Evolutionary conservation across 768 basidiomycete species (phyloP), one percentile per base, ranked within the genome.

Genomic region (Aureoboletus auriporus): DNA sequence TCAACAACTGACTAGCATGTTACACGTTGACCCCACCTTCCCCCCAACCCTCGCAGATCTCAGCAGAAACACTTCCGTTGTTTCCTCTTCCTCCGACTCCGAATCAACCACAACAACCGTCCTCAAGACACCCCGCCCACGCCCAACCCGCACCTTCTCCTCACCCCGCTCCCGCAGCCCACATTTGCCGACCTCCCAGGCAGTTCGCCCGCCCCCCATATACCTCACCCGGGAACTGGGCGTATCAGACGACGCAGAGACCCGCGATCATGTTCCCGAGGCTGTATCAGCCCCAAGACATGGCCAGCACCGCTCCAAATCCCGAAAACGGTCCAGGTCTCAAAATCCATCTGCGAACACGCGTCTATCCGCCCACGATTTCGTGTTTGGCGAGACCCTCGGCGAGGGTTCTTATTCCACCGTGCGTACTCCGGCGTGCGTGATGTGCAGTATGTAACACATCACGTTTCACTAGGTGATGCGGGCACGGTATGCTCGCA

Each of bases 391-490:
- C 4, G 73, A 79, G 29, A 76, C 80, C n/a, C 73, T 91, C 3
- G 89, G 89, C 16, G 86, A 89, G 62, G 89, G 89, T 16, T 86
- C 86, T 9, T 92, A 89, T 62, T 89, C 87, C 17, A 86, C 84
- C 7, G 89, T 88, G 62, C 60, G 82, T 75, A 6, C 33, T 10
- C 40, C n/a, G 11, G 11, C 36, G 31, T 42, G 17, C 40, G 12
- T 36, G 33, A 53, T 42, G 6, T 40, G 38, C 47, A 51, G 46
- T 33, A 47, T 42, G 52, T 49, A 45, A 50, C 48, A 49, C 16
- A 14, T 49, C 26, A 51, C 39, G 46, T 35, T 46, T 8, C 42
- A 33, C 13, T 35, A 86, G 86, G 86, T 84, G 31, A 75, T 77
- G 65, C 71, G 71, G 28, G 84, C 75, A 39, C 75, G 71, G 34